These are phyloP conservation scores for Pleurotus salmoneostramineus DNA, from an alignment of 768 basidiomycete genomes.

Conservation along the genomic window DNA sequence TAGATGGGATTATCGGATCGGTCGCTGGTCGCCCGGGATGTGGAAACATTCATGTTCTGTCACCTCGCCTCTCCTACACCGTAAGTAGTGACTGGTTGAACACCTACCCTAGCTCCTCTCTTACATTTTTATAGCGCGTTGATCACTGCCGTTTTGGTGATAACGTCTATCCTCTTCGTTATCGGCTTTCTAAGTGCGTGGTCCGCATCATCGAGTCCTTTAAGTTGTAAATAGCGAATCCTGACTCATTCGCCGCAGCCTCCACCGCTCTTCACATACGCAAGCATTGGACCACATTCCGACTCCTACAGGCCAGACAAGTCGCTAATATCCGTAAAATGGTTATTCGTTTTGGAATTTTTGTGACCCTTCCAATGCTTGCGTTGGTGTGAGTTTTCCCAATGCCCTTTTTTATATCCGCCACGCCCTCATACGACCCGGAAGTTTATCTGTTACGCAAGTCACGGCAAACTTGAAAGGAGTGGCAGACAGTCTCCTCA, in stretches of 20 bases:
- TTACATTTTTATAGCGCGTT: not conserved
- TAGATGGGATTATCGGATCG: not conserved
- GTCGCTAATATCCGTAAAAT: not conserved
- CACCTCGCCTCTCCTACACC: not conserved
- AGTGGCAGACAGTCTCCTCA: not conserved
- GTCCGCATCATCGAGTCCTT: not conserved
- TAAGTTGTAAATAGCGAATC: not conserved
- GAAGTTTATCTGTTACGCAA: not conserved
- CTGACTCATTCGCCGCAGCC: not conserved
- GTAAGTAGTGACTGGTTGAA: not conserved
- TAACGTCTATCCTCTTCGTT: not conserved
- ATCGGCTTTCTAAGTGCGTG: not conserved
- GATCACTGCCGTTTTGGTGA: not conserved
- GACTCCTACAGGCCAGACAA: not conserved
- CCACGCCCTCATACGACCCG: not conserved
- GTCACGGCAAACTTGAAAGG: not conserved
- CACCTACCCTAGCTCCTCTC: not conserved
- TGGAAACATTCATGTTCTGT: not conserved
- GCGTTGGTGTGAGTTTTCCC: not conserved
- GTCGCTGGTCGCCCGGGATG: not conserved
- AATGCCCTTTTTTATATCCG: not conserved
- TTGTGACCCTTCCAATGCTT: not conserved
- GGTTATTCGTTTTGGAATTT: slow-evolving; percentile 1
- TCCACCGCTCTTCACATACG: not conserved
- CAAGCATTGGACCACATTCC: not conserved